Base-by-base conservation (phyloP, 2,329 filamentous ascomycete species). In the Cladorrhinum sp. region DNA sequence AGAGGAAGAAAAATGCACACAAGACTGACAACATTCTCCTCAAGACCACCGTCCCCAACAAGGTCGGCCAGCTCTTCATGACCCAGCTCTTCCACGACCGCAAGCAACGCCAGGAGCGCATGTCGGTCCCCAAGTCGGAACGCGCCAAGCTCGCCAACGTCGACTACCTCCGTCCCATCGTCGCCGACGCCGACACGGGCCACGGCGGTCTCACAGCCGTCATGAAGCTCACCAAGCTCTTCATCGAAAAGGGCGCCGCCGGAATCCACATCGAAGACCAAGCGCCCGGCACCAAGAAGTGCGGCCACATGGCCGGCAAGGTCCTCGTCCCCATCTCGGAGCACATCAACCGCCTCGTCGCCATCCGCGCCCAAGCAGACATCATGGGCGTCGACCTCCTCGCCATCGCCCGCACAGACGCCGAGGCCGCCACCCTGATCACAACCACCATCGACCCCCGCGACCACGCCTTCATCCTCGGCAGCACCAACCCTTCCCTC, bases 181-280 rank as follows among this genome's bases (percentile, higher is more conserved):
- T 99, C 69, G 95, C 95, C 62, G 95, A 99, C 76, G 95, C 94
- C 55, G 95, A 99, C 74, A 99, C 95, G 48, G 95, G 95, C 66
- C 95, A 98, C 75, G 95, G 95, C 72, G 95, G 95, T 72, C 82
- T 99, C 64, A 98, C 95, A n/a, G 95, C 95, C 59, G 90, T 98
- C 70, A 98, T 99, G 95, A 99, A 98, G 84, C 86, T 99, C 69
- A 98, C 95, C 66, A 97, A 97, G 83, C 86, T 98, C 60, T 98
- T 99, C 76, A 80, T 98, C 66, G 95, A 99, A 81, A 92, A 93
- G 77, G 95, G 95, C 69, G 95, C 95, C 51, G 95, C 95, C 48
- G 95, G 95, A 67, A 97, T 99, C 72, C 95, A 99, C 79, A 97
- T 99, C 69, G 95, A 99, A 79, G 95, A 99, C 75, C 95, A 98